These are phyloP conservation scores for Phytophthora rubi DNA, from an alignment of 352 stramenopile species.

Conservation along the genomic window DNA sequence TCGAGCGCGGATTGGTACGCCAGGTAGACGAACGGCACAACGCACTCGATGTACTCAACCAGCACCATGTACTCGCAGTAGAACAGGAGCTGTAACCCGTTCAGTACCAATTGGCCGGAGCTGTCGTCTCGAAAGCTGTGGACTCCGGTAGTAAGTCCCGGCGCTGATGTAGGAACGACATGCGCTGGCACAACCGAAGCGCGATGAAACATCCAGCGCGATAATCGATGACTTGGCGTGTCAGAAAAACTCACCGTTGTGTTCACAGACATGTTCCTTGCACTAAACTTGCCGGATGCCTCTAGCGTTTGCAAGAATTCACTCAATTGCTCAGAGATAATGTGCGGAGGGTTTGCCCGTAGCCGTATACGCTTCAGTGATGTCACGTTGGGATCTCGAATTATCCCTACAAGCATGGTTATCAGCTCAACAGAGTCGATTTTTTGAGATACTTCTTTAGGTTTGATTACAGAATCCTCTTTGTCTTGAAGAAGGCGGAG, in stretches of 20 bases:
- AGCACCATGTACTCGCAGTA: conserved; percentile 22
- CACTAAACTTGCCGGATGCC: background rate
- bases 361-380: background rate
- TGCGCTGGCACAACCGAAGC: background rate
- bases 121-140: background rate
- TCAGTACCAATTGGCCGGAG: background rate
- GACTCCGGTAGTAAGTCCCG: background rate
- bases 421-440: background rate
- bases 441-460: background rate
- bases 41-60: conserved; percentile 32
- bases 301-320: background rate
- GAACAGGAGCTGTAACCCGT: conserved; percentile 34
- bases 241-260: background rate
- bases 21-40: conserved; percentile 31
- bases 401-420: background rate
- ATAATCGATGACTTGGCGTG: background rate
- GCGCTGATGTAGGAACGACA: background rate
- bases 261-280: background rate
- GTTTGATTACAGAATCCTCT: background rate
- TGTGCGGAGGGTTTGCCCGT: background rate
- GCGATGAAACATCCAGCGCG: background rate
- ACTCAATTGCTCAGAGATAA: background rate
- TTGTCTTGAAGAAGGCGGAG: background rate
- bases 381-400: background rate
- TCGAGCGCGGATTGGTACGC: conserved; percentile 36